Base-by-base conservation (phyloP, 306 rosid species). In the Trifolium fragiferum region DNA sequence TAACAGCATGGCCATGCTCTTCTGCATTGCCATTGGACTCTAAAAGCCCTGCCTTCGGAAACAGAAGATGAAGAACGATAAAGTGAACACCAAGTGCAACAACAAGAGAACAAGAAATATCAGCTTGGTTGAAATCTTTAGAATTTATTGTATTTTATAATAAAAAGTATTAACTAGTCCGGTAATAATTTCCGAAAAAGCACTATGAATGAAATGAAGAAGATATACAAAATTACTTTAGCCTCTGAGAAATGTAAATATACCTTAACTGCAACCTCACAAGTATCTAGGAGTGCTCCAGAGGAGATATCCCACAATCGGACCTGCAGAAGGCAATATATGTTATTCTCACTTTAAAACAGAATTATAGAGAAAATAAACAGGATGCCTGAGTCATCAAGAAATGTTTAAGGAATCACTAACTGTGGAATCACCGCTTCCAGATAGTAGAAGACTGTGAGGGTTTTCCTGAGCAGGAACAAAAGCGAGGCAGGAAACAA, bases 361-460 rank as follows among this genome's bases (percentile, higher is more conserved):
- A 69, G 33, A 70, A 78, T 60, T 67, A 6, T 46, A 57, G 54
- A 67, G 32, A 71, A 68, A 82, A 47, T 18, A 78, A 67, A 19
- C 10, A 32, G 69, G 35, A 61, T 63, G 51, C 57, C 4, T 13
- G 30, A 84, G 71, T 68, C 66, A 62, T 73, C 63, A 57, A 23
- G 59, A 61, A 63, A 30, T 49, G 75, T 81, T 57, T 54, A 70
- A 73, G 18, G 41, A 46, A 69, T 41, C 57, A 82, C 90, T 88
- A 62, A 94, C 97, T 0, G 97, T 92, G 46, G 96, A 89, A 86
- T 94, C 97, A 47, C 97, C 97, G 61, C 96, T 84, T 80, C 99
- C 99, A 76, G 99, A 94, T 57, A 92, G 73, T 53, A 93, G 89
- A 83, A 84, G 84, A 16, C 93, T 86, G 30, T 82, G 85, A 71